phyloP scores from a whole-genome alignment of 2,329 filamentous ascomycete species.

The Sporothrix brunneoviolacea region DNA sequence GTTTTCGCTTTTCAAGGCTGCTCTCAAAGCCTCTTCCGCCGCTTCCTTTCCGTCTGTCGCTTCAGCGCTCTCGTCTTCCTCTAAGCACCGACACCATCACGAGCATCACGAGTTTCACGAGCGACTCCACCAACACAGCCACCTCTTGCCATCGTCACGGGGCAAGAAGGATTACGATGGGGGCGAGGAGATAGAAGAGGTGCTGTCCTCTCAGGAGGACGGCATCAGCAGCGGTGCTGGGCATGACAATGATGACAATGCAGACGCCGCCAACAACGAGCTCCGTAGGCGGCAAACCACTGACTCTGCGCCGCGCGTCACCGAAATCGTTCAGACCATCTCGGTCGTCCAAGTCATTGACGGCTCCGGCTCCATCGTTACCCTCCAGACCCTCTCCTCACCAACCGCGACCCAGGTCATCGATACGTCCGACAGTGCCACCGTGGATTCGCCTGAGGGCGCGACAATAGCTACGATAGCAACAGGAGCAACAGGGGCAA shows the following conservation, averaged over 20 bases:
- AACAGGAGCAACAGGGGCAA: not conserved
- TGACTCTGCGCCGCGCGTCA: constrained; percentile 30
- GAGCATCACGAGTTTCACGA: constrained; percentile 19
- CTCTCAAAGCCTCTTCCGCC: constrained; percentile 25
- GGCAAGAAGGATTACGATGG: not conserved
- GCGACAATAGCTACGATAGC: not conserved
- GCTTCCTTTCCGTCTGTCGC: not conserved
- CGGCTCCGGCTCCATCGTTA: constrained; percentile 37
- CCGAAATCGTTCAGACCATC: constrained; percentile 46
- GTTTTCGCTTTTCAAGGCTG: constrained; percentile 45
- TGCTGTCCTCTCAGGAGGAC: not conserved
- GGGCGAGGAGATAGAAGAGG: not conserved
- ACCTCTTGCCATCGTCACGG: constrained; percentile 23
- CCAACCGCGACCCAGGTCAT: constrained; percentile 30
- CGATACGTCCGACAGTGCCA: not conserved
- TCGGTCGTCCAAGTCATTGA: constrained; percentile 49
- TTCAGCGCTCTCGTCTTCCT: not conserved
- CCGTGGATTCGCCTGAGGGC: constrained; percentile 2
- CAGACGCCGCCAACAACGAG: too few relatives aligned
- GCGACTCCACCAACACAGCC: constrained; percentile 17
- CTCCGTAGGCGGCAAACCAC: constrained; percentile 23
- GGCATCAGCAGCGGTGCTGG: not conserved
- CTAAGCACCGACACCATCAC: constrained; percentile 22
- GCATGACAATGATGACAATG: too few relatives aligned
- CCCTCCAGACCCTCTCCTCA: constrained; percentile 35